These are phyloP conservation scores for Fusarium miscanthi DNA, from an alignment of 2,329 filamentous ascomycete genomes.

Conservation along the genomic window DNA sequence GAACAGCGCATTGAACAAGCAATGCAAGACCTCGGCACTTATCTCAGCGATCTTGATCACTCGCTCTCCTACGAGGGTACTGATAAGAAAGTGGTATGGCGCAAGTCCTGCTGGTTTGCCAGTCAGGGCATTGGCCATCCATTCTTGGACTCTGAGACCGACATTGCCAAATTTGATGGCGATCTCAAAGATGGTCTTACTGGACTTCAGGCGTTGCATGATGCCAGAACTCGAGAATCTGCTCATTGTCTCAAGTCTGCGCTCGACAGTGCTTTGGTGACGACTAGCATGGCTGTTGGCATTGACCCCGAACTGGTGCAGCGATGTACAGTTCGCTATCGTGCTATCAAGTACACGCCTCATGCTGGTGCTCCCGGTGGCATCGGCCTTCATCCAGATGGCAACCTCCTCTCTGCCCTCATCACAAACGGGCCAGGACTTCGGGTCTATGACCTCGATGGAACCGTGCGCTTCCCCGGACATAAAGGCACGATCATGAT, in stretches of 20 bases:
- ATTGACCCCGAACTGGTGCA: not conserved
- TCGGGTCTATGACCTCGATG: not conserved
- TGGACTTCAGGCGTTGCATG: not conserved
- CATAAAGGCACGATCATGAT: conserved; percentile 9
- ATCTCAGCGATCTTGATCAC: conserved; percentile 5
- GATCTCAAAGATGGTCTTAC: conserved; percentile 19
- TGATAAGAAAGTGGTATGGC: conserved; percentile 19
- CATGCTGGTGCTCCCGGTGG: not conserved
- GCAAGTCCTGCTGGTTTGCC: conserved; percentile 23
- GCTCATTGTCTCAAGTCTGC: conserved; percentile 2
- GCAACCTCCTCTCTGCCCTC: not conserved
- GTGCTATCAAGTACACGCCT: conserved; percentile 5
- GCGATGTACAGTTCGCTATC: conserved; percentile 10
- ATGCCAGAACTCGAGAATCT: not conserved
- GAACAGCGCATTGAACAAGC: conserved; percentile 6
- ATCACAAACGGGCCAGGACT: conserved; percentile 9
- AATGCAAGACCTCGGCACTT: conserved; percentile 12
- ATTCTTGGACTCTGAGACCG: conserved; percentile 4
- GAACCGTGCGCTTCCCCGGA: not conserved
- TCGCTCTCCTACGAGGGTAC: conserved; percentile 23
- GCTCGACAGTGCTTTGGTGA: not conserved
- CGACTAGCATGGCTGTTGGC: conserved; percentile 2
- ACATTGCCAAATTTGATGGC: conserved; percentile 16
- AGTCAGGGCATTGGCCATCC: conserved; percentile 15
- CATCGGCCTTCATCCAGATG: conserved; percentile 15